These are phyloP conservation scores for Candida sp. DNA, from an alignment of 1,139 yeast genomes.

Conservation along the genomic window DNA sequence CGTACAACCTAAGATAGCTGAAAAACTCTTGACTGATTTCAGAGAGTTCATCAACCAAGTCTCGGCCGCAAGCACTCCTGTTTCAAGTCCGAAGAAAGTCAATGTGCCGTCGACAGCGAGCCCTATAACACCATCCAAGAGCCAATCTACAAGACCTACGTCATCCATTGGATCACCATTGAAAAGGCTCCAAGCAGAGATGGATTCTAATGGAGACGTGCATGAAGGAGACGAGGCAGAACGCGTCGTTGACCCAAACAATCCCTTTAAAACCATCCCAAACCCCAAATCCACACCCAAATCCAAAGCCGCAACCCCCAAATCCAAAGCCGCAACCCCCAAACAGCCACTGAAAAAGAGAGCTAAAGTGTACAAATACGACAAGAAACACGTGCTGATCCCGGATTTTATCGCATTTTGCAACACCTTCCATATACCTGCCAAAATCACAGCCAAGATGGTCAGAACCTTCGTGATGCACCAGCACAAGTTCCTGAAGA, in stretches of 20 bases:
- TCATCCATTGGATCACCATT: conserved; percentile 14
- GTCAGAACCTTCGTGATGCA: conserved; percentile 55
- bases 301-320: not conserved
- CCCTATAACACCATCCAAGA: conserved; percentile 14
- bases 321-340: not conserved
- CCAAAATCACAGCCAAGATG: conserved; percentile 51
- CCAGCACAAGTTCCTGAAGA: conserved; percentile 51
- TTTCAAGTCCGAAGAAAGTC: conserved; percentile 19
- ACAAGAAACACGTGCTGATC: conserved; percentile 35
- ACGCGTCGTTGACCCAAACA: conserved; percentile 24
- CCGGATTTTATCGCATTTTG: conserved; percentile 62
- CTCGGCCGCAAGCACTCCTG: conserved; percentile 38
- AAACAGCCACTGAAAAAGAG: conserved; percentile 1
- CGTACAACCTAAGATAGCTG: conserved; percentile 52
- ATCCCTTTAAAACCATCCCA: conserved; percentile 33
- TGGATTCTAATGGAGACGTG: not conserved
- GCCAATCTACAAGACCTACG: conserved; percentile 1
- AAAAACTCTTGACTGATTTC: conserved; percentile 48
- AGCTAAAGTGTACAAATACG: conserved; percentile 22
- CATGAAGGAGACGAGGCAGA: not conserved
- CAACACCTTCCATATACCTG: conserved; percentile 65
- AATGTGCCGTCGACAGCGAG: conserved; percentile 6
- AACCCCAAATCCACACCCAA: not conserved
- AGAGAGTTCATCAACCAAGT: conserved; percentile 34
- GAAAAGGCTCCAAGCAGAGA: conserved; percentile 12